Conservation (phyloP, 2,329 filamentous ascomycete species). For the Aplosporella prunicola region DNA sequence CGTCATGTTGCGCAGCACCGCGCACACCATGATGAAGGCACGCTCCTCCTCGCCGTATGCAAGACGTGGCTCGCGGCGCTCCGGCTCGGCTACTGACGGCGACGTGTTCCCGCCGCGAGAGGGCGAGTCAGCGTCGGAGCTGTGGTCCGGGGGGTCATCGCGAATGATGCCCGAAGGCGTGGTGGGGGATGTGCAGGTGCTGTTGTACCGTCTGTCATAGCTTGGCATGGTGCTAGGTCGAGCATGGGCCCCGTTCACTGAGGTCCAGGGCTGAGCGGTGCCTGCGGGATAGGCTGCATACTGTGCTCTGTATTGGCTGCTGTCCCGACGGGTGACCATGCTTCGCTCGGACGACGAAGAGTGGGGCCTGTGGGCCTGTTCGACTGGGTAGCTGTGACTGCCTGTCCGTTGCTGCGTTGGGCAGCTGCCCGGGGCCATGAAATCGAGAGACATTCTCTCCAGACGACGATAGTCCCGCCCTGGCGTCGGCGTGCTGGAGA, state of each 20-base stretch:
- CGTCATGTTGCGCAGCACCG: constrained; percentile 8
- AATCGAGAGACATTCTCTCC: constrained; percentile 11
- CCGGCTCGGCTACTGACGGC: not conserved
- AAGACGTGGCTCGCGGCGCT: constrained; percentile 7
- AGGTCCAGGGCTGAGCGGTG: constrained; percentile 1
- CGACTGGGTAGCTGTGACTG: not conserved
- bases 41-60: constrained; percentile 10
- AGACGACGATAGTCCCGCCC: constrained; percentile 5
- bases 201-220: no score
- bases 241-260: constrained; percentile 1
- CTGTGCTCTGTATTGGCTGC: no score
- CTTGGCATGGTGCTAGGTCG: constrained; percentile 6
- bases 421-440: constrained; percentile 8
- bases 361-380: no score
- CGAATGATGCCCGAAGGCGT: no score
- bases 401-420: constrained; percentile 1
- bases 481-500: constrained; percentile 4
- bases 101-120: not conserved
- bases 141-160: not conserved
- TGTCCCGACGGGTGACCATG: no score
- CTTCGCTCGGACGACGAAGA: no score
- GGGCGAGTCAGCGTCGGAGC: constrained; percentile 1
- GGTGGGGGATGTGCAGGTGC: no score
- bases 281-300: not conserved
- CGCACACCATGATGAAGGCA: constrained; percentile 10